Percentiles rank a stretch among this genome's conserved stretches.
phyloP scores from a whole-genome alignment of 306 rosid species.

The Rosa chinensis region DNA sequence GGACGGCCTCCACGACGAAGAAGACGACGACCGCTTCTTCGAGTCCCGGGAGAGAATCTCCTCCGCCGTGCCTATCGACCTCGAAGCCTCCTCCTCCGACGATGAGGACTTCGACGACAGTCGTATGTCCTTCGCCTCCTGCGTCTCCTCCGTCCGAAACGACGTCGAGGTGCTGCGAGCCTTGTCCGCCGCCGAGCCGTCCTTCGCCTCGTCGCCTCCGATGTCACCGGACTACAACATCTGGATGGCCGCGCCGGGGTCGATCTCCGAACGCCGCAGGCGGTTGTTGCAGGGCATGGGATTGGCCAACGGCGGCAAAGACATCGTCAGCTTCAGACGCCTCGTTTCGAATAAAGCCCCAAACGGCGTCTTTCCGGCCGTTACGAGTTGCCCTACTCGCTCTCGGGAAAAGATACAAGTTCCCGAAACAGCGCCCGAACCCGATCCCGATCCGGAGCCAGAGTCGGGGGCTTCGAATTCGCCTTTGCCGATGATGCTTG shows the following conservation, averaged over 20 bases:
- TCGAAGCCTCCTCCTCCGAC: slow-evolving; percentile 44
- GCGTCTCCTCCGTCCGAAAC: slow-evolving; percentile 41
- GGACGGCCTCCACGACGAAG: slow-evolving; percentile 56
- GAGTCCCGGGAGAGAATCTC: slow-evolving; percentile 49
- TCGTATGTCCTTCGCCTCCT: slow-evolving; percentile 62
- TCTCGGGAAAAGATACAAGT: neutral
- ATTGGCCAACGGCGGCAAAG: slow-evolving; percentile 42
- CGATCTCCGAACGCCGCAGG: slow-evolving; percentile 57
- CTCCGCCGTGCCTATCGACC: slow-evolving; percentile 34
- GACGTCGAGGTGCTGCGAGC: slow-evolving; percentile 6
- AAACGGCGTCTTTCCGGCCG: neutral
- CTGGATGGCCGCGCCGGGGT: slow-evolving; percentile 79
- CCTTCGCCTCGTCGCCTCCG: neutral
- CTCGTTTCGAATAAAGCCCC: slow-evolving; percentile 15
- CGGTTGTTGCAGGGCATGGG: slow-evolving; percentile 70
- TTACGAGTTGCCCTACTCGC: neutral
- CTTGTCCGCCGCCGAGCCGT: neutral
- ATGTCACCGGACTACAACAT: slow-evolving; percentile 46
- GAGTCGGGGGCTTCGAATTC: slow-evolving; percentile 4
- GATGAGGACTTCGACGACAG: slow-evolving; percentile 49
- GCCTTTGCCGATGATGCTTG: slow-evolving; percentile 35
- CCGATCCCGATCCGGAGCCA: neutral
- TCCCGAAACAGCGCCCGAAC: neutral
- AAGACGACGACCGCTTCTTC: slow-evolving; percentile 53
- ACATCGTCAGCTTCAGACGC: slow-evolving; percentile 26